phyloP scores from a whole-genome alignment of 1,284 basidiomycete genomes.

The Leccinum proximum region DNA sequence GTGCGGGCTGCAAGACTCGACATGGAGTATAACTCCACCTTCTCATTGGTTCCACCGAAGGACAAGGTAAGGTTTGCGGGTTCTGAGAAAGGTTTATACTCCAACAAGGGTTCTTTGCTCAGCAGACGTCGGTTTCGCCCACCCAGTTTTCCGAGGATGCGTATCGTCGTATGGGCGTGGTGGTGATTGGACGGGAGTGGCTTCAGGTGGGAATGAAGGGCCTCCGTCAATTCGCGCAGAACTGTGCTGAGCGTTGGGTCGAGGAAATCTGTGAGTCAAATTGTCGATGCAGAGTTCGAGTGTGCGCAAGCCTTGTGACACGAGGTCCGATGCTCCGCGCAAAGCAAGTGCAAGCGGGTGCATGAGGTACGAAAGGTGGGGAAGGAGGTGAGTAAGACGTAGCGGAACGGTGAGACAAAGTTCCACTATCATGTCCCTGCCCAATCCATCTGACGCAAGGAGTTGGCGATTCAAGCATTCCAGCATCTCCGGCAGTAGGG shows the following conservation, averaged over 20 bases:
- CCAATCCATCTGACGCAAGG: conserved; percentile 73
- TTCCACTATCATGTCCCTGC: conserved; percentile 93
- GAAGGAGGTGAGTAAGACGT: conserved; percentile 93
- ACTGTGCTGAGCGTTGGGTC: conserved; percentile 96
- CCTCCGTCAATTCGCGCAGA: conserved; percentile 93
- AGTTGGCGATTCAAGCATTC: conserved; percentile 93
- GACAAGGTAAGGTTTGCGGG: conserved; percentile 70
- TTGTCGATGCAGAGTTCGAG: conserved; percentile 99
- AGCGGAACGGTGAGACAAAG: conserved; percentile 97
- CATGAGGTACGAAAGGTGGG: conserved; percentile 97
- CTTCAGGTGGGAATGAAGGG: conserved; percentile 87
- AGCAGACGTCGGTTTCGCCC: conserved; percentile 91
- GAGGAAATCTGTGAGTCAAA: conserved; percentile 94
- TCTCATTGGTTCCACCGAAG: conserved; percentile 71
- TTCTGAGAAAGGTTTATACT: conserved; percentile 69
- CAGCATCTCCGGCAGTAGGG: conserved; percentile 95
- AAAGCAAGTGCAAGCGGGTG: conserved; percentile 93
- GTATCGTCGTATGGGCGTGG: conserved; percentile 94
- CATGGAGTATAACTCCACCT: conserved; percentile 71
- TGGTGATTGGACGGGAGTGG: conserved; percentile 91
- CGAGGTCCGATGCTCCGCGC: conserved; percentile 85
- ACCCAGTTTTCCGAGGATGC: conserved; percentile 96
- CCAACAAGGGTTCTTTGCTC: conserved; percentile 77
- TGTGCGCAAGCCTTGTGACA: conserved; percentile 95
- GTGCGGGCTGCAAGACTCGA: conserved; percentile 71